A percentile compares a stretch with the other conserved stretches of the same genome.
phyloP scores from a whole-genome alignment of 768 basidiomycete species.

The Podaxis rugospora region DNA sequence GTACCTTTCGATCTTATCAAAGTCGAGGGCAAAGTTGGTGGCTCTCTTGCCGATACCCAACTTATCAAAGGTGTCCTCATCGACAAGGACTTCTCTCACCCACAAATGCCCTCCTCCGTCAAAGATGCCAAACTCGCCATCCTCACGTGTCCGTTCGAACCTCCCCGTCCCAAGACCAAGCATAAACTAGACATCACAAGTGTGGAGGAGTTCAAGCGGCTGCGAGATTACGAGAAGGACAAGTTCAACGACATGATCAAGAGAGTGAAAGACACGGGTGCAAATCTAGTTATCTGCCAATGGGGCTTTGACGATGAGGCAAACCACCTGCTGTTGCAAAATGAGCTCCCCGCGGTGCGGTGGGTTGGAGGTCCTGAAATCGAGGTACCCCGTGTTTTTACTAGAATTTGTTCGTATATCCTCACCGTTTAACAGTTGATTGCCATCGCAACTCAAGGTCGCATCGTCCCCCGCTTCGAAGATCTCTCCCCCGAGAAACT shows the following conservation, averaged over 20 bases:
- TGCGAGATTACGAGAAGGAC: slow-evolving; percentile 91
- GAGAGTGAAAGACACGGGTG: slow-evolving; percentile 92
- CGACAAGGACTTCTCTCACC: slow-evolving; percentile 99
- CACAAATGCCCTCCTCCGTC: slow-evolving; percentile 91
- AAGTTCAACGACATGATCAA: slow-evolving; percentile 98
- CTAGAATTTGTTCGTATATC: background rate
- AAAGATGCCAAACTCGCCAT: slow-evolving; percentile 92
- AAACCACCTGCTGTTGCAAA: slow-evolving; percentile 97
- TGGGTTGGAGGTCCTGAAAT: slow-evolving; percentile 99
- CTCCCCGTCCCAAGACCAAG: slow-evolving; percentile 98
- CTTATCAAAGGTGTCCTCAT: slow-evolving; percentile 97
- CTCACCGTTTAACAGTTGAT: slow-evolving; percentile 61
- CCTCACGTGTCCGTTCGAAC: slow-evolving; percentile 98
- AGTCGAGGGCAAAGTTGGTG: slow-evolving; percentile 98
- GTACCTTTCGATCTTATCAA: slow-evolving; percentile 99
- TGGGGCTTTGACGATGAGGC: slow-evolving; percentile 99
- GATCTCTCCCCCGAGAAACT: slow-evolving; percentile 90
- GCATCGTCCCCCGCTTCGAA: slow-evolving; percentile 97
- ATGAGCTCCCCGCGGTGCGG: slow-evolving; percentile 92
- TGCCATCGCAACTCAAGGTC: slow-evolving; percentile 96
- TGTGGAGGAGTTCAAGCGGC: slow-evolving; percentile 95
- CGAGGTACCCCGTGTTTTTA: slow-evolving; percentile 53
- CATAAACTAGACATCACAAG: slow-evolving; percentile 97
- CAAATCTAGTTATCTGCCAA: slow-evolving; percentile 98
- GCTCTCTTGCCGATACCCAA: slow-evolving; percentile 90